These are phyloP conservation scores for Myriosclerotinia curreyana DNA, from an alignment of 2,329 filamentous ascomycete species.

Conservation along the genomic window DNA sequence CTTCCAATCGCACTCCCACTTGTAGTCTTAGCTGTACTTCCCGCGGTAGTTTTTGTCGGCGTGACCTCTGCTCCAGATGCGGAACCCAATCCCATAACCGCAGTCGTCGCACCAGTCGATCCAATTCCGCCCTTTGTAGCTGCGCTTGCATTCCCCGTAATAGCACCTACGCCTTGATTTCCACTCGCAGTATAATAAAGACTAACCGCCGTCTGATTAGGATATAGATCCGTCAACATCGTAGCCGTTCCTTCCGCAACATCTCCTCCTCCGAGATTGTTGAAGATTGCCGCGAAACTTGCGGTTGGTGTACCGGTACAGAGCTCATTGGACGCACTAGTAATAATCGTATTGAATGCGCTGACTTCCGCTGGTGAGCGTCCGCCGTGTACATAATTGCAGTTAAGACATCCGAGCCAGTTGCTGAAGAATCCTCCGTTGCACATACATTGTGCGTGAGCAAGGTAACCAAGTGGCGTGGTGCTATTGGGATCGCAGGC, in stretches of 20 bases:
- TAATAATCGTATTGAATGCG: conserved; percentile 41
- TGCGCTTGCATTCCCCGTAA: conserved; percentile 44
- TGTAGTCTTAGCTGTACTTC: conserved; percentile 11
- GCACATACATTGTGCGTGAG: conserved; percentile 45
- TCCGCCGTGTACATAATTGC: conserved; percentile 44
- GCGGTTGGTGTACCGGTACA: conserved; percentile 44
- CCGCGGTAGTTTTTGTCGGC: background rate
- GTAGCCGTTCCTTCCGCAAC: conserved; percentile 40
- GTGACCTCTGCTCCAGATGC: background rate
- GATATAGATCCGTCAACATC: conserved; percentile 39
- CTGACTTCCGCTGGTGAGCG: conserved; percentile 40
- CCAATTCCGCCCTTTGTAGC: conserved; percentile 39
- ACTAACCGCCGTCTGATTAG: conserved; percentile 43
- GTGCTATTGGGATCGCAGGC: conserved; percentile 41
- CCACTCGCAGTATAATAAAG: conserved; percentile 45
- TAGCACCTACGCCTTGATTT: conserved; percentile 43
- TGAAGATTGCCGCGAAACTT: conserved; percentile 40
- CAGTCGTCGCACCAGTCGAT: conserved; percentile 21
- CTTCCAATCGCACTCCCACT: conserved; percentile 21
- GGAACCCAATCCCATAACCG: background rate
- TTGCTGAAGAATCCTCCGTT: conserved; percentile 45
- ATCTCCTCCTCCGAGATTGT: conserved; percentile 32
- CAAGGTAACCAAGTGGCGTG: conserved; percentile 33
- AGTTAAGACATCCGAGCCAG: conserved; percentile 45
- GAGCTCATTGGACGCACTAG: conserved; percentile 40